These are phyloP conservation scores for Penicillium turbatum DNA, from an alignment of 495 filamentous ascomycete species.

Conservation along the genomic window DNA sequence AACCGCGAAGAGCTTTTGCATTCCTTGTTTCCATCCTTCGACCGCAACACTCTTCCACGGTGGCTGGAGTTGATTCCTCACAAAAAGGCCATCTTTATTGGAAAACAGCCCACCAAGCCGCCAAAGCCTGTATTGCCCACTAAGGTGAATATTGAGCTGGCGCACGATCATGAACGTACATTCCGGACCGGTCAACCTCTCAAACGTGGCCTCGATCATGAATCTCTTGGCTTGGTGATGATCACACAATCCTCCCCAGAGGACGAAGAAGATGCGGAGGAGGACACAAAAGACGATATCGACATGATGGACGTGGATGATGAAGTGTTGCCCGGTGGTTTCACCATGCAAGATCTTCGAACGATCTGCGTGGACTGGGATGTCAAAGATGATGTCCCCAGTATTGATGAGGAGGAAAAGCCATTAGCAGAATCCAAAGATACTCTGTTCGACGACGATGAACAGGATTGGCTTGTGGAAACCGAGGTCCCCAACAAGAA, in stretches of 20 bases:
- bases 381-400: slow-evolving; percentile 42
- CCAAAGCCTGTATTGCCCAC: slow-evolving; percentile 79
- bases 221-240: slow-evolving; percentile 52
- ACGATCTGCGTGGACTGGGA: slow-evolving; percentile 85
- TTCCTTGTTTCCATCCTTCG: slow-evolving; percentile 65
- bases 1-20: slow-evolving; percentile 64
- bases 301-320: slow-evolving; percentile 55
- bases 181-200: slow-evolving; percentile 63
- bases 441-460: slow-evolving; percentile 44
- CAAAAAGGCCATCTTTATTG: slow-evolving; percentile 65
- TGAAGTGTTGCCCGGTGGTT: slow-evolving; percentile 52
- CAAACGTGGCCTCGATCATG: slow-evolving; percentile 54
- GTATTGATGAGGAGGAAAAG: slow-evolving; percentile 27
- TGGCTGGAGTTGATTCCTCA: slow-evolving; percentile 73
- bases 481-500: slow-evolving; percentile 46
- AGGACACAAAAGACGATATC: slow-evolving; percentile 52
- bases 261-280: slow-evolving; percentile 51
- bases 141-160: slow-evolving; percentile 81
- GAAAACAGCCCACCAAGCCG: slow-evolving; percentile 64
- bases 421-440: slow-evolving; percentile 9
- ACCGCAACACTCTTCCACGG: slow-evolving; percentile 56
- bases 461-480: slow-evolving; percentile 44
- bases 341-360: slow-evolving; percentile 69
- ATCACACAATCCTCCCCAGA: slow-evolving; percentile 51
- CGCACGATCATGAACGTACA: slow-evolving; percentile 70